A percentile compares a stretch with the other conserved stretches of the same genome.
These are phyloP conservation scores for Entomortierella beljakovae DNA, from an alignment of 192 early-diverging fungal genomes.

Conservation along the genomic window DNA sequence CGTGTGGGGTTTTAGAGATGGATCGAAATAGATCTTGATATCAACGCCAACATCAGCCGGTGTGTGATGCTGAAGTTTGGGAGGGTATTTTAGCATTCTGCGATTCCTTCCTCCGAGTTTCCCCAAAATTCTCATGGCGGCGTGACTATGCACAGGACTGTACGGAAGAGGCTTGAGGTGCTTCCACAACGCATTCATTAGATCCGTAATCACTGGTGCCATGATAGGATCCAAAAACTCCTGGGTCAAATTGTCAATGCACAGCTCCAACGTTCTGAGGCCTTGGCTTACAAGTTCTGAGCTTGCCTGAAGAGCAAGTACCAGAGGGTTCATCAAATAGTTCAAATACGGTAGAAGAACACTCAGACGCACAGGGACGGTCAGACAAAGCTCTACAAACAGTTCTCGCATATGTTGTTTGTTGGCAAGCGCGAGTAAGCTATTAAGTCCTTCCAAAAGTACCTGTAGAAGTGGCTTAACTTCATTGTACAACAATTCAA, in stretches of 20 bases:
- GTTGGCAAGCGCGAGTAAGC: slow-evolving; percentile 79
- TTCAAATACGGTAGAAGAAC: slow-evolving; percentile 93
- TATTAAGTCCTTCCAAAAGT: slow-evolving; percentile 92
- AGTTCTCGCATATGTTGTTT: slow-evolving; percentile 91
- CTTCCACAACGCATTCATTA: slow-evolving; percentile 94
- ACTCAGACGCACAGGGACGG: slow-evolving; percentile 95
- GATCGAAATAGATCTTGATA: slow-evolving; percentile 69
- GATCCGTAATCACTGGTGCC: slow-evolving; percentile 90
- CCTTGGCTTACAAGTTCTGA: slow-evolving; percentile 97
- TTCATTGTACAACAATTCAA: slow-evolving; percentile 96
- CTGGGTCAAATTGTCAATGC: slow-evolving; percentile 97
- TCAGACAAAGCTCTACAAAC: slow-evolving; percentile 98
- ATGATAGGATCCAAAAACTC: slow-evolving; percentile 98
- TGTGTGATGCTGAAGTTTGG: slow-evolving; percentile 57
- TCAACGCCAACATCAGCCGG: slow-evolving; percentile 69
- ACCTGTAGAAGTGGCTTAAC: slow-evolving; percentile 94
- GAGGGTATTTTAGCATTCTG: slow-evolving; percentile 81
- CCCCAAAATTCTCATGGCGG: slow-evolving; percentile 92
- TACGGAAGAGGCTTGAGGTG: slow-evolving; percentile 92
- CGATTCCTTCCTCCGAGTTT: slow-evolving; percentile 99
- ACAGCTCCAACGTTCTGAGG: slow-evolving; percentile 94
- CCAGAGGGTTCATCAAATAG: slow-evolving; percentile 96
- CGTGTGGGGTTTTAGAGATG: slow-evolving; percentile 57
- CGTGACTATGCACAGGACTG: slow-evolving; percentile 82
- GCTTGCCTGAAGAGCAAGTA: slow-evolving; percentile 90